Conservation (phyloP, 345 rosid genomes). For the Pistacia vera region DNA sequence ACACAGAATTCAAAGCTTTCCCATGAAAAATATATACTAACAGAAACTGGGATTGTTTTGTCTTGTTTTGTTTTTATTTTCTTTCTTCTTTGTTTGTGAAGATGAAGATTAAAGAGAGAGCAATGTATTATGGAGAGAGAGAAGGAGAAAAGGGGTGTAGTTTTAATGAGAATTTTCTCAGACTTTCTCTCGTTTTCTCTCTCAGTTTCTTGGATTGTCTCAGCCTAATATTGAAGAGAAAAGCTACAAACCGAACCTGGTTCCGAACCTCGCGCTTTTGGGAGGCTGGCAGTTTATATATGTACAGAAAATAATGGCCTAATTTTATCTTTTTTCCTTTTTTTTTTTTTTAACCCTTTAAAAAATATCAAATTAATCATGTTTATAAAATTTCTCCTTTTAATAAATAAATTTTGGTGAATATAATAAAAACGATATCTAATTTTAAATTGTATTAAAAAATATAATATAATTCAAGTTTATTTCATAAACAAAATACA, state of each 20-base stretch:
- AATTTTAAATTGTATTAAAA: too few species aligned
- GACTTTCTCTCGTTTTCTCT: slow-evolving; percentile 43
- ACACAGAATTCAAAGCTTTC: background rate
- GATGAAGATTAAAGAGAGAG: slow-evolving; percentile 11
- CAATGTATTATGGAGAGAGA: background rate
- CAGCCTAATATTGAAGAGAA: slow-evolving; percentile 40
- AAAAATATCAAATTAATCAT: background rate
- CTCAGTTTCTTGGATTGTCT: slow-evolving; percentile 12
- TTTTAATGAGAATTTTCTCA: slow-evolving; percentile 24
- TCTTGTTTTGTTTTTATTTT: background rate
- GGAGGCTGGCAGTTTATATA: slow-evolving; percentile 25
- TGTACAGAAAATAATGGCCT: slow-evolving; percentile 36
- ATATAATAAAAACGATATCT: too few species aligned
- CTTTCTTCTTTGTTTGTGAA: background rate
- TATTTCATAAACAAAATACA: too few species aligned
- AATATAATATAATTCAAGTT: too few species aligned
- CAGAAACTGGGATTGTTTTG: slow-evolving; percentile 8
- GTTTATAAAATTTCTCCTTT: background rate
- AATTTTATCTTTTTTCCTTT: slow-evolving; percentile 27
- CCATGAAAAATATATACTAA: background rate
- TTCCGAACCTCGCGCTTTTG: slow-evolving; percentile 60
- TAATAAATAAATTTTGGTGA: too few species aligned
- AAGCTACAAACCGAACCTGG: slow-evolving; percentile 55
- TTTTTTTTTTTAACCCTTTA: background rate
- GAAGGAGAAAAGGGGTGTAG: slow-evolving; percentile 20